Base-by-base conservation (phyloP, 805 yeast species). In the Tetrapisispora arboricola region DNA sequence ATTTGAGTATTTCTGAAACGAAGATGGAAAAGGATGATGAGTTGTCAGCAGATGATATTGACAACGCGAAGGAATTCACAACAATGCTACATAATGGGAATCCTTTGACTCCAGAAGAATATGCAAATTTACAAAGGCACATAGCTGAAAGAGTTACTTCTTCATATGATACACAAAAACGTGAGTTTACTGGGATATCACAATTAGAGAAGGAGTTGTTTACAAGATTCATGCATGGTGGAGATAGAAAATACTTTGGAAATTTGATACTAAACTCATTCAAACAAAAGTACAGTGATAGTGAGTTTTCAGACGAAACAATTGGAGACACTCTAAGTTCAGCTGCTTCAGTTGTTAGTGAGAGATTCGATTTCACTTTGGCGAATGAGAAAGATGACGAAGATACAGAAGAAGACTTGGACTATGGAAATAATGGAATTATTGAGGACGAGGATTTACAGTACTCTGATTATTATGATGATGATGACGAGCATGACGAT, bases 61-160 rank as follows among this genome's bases (percentile, higher is more conserved):
- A 34, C 17, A 20, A 34, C 11, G 54, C 57, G 4, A 50, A 46
- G 21, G 54, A 50, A 18, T 48, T 55, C 17, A 57, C 56, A 4
- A 54, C 60, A 13, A 55, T 55, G 51, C 32, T 55, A 24, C 58
- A 55, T 36, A 51, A 57, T 27, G 58, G 61, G 6, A 48, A 51
- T 17, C 62, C 60, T 10, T 38, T 58, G 15, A 55, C 60, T 12
- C 45, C 52, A 3, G 56, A 56, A 17, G 61, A 58, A 41, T 58
- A 57, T 38, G 49, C 52, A 7, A 55, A 55, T 36, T 43, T 58
- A 28, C 61, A 57, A 39, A 50, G 52, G 11, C 57, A 53, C 42
- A 54, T 58, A 13, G 63, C 62, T 3, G 58, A 55, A 32, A 49
- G 58, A 40, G 56, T 58, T 53, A 57, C 60, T 2, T 49, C 46